These are phyloP conservation scores for Ophiostoma novo-ulmi DNA, from an alignment of 2,329 filamentous ascomycete species.

Conservation along the genomic window DNA sequence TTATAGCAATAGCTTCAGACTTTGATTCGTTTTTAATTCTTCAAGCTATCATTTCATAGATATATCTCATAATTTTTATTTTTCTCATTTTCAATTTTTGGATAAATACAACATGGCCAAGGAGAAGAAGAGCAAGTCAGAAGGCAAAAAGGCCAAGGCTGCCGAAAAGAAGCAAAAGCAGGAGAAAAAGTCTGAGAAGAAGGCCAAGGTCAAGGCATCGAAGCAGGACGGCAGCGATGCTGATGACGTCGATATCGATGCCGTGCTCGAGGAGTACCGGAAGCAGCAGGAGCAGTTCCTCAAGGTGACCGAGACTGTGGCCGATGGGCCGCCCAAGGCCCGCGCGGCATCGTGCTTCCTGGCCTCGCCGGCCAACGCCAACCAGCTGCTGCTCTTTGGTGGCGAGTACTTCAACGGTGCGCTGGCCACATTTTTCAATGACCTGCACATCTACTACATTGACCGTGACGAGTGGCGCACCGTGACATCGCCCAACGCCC, in stretches of 20 bases:
- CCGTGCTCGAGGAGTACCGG: slow-evolving; percentile 86
- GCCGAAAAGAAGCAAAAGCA: slow-evolving; percentile 70
- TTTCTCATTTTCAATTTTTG: neutral
- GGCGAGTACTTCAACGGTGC: slow-evolving; percentile 95
- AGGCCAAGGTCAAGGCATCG: slow-evolving; percentile 68
- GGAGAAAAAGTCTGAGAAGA: slow-evolving; percentile 85
- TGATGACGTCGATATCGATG: slow-evolving; percentile 89
- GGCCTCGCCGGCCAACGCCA: slow-evolving; percentile 77
- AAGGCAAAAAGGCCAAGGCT: slow-evolving; percentile 44
- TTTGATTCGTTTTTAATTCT: neutral
- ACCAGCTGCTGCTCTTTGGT: slow-evolving; percentile 86
- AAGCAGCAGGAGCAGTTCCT: slow-evolving; percentile 90
- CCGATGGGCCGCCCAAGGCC: slow-evolving; percentile 66
- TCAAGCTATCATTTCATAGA: neutral
- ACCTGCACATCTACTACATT: slow-evolving; percentile 66
- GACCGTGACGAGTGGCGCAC: slow-evolving; percentile 85
- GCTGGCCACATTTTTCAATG: slow-evolving; percentile 67
- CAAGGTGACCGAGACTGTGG: slow-evolving; percentile 79
- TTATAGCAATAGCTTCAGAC: neutral
- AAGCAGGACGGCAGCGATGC: slow-evolving; percentile 76
- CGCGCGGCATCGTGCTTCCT: slow-evolving; percentile 77
- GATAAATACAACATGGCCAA: slow-evolving; percentile 38
- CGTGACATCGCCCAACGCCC: slow-evolving; percentile 85
- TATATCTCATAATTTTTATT: neutral
- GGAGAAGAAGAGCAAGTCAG: slow-evolving; percentile 42